These are phyloP conservation scores for Bruguiera hainesii DNA, from an alignment of 441 rosid species.

Conservation along the genomic window DNA sequence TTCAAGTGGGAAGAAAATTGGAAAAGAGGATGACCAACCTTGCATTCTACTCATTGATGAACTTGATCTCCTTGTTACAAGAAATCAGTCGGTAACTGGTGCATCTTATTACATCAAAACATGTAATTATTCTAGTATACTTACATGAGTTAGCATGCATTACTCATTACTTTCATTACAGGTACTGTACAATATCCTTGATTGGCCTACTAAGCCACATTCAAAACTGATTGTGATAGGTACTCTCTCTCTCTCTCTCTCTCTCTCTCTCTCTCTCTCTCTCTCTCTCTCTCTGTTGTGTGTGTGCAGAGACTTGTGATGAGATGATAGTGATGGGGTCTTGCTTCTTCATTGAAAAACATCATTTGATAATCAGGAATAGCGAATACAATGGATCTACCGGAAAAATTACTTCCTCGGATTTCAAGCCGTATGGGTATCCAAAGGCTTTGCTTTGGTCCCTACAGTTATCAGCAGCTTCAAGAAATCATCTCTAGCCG, in stretches of 20 bases:
- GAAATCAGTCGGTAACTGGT: conserved; percentile 80
- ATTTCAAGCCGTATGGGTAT: conserved; percentile 97
- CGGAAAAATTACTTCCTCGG: conserved; percentile 96
- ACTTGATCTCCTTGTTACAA: conserved; percentile 91
- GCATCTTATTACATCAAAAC: conserved; percentile 14
- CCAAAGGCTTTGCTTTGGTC: conserved; percentile 95
- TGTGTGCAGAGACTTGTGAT: conserved; percentile 2
- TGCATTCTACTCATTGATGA: conserved; percentile 95
- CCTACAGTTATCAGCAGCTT: conserved; percentile 86
- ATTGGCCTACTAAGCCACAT: conserved; percentile 91
- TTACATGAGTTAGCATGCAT: too few species aligned
- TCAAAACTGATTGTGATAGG: conserved; percentile 88
- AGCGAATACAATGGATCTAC: conserved; percentile 99
- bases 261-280: conserved; percentile 5
- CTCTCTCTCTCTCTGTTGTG: not conserved
- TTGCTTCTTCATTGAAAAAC: conserved; percentile 3
- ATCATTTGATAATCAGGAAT: conserved; percentile 48
- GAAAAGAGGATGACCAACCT: conserved; percentile 63
- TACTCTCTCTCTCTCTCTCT: conserved; percentile 22
- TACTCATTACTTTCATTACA: conserved; percentile 25
- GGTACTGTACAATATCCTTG: conserved; percentile 88
- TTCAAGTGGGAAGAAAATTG: conserved; percentile 57
- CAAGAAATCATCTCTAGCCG: conserved; percentile 91
- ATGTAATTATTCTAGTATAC: too few species aligned
- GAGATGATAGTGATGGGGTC: conserved; percentile 11